These are phyloP conservation scores for Solanum rostratum DNA, from an alignment of 257 asterid genomes.

Conservation along the genomic window DNA sequence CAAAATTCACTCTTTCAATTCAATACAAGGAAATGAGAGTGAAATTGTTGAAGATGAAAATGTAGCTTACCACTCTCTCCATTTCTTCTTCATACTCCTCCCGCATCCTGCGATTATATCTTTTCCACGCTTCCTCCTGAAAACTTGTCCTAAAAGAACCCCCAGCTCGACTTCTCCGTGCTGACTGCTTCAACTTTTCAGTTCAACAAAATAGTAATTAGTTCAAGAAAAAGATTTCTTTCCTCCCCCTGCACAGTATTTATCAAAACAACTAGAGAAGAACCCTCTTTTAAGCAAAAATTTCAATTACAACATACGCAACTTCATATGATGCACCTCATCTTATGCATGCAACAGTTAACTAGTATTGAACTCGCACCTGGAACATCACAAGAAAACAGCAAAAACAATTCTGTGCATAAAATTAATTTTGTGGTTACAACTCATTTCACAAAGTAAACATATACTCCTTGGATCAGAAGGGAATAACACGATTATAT, in stretches of 20 bases:
- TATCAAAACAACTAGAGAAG: neutral
- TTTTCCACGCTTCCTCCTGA: conserved; percentile 80
- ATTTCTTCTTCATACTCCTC: conserved; percentile 96
- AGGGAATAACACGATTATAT: neutral
- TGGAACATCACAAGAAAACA: neutral
- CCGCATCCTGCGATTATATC: conserved; percentile 71
- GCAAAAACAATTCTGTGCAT: neutral
- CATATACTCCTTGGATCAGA: neutral
- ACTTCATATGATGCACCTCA: neutral
- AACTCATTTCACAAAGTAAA: neutral
- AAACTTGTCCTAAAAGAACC: conserved; percentile 47
- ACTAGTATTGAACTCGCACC: neutral
- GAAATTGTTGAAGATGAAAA: neutral
- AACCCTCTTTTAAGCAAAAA: neutral
- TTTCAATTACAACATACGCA: neutral
- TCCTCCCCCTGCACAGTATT: neutral
- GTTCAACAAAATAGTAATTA: conserved; percentile 27
- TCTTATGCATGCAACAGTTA: neutral
- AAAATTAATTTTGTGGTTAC: neutral
- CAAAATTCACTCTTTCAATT: neutral
- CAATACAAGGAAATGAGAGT: neutral
- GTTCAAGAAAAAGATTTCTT: conserved; percentile 1
- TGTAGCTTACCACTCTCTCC: conserved; percentile 84
- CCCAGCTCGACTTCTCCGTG: conserved; percentile 34
- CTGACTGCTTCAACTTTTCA: conserved; percentile 66